A percentile compares a stretch with the other conserved stretches of the same genome.
Evolutionary conservation across 768 basidiomycete species (phyloP).

Genomic region (Mycena haematopus): DNA sequence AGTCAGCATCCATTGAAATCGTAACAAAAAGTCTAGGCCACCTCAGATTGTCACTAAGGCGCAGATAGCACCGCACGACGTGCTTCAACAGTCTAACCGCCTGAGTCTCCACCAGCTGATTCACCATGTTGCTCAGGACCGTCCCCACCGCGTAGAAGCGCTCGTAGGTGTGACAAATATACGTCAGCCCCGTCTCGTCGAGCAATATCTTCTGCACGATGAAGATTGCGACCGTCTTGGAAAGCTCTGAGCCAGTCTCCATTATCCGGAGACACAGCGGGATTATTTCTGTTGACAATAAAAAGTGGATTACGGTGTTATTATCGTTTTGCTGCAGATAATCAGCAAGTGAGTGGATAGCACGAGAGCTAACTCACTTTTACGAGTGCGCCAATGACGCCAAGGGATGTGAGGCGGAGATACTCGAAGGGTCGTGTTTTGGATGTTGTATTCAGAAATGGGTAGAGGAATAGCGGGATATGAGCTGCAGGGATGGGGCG

Average conservation of each 20-base stretch:
- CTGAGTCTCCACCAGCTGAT: conserved; percentile 96
- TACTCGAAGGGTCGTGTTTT: conserved; percentile 99
- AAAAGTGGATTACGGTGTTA: conserved; percentile 97
- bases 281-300: conserved; percentile 98
- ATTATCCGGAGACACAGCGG: conserved; percentile 99
- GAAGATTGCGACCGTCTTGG: conserved; percentile 99
- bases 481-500: conserved; percentile 74
- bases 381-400: conserved; percentile 98
- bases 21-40: conserved; percentile 43
- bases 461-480: conserved; percentile 97
- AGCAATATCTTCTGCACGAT: conserved; percentile 98
- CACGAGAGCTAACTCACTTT: conserved; percentile 62
- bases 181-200: conserved; percentile 96
- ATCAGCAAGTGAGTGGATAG: conserved; percentile 1
- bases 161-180: conserved; percentile 99
- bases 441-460: conserved; percentile 97
- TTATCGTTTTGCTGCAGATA: conserved; percentile 93
- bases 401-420: conserved; percentile 97
- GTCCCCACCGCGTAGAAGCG: conserved; percentile 99
- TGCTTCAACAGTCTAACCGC: conserved; percentile 96
- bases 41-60: conserved; percentile 96
- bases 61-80: conserved; percentile 95
- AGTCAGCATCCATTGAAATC: conserved; percentile 8
- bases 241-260: conserved; percentile 98
- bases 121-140: conserved; percentile 98